These are phyloP conservation scores for Salicornia ramosissima DNA, from an alignment of 148 eudicot genomes.

Conservation along the genomic window DNA sequence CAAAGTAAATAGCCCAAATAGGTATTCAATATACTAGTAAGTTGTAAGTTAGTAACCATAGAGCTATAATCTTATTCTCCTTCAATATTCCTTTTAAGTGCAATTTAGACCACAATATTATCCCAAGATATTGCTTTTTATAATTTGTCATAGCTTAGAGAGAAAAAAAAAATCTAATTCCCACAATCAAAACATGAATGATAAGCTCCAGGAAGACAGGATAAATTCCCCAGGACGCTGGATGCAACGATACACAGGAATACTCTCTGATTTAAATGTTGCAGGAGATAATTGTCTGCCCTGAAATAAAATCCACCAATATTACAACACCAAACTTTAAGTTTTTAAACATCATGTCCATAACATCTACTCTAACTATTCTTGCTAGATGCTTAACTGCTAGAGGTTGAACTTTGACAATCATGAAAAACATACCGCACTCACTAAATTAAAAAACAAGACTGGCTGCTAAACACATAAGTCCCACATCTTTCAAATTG, in stretches of 20 bases:
- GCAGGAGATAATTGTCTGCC: slow-evolving; percentile 57
- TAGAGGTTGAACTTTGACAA: neutral
- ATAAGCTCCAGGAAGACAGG: slow-evolving; percentile 61
- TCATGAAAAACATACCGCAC: neutral
- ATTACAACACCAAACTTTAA: too few relatives aligned
- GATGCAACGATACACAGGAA: slow-evolving; percentile 70
- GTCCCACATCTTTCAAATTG: too few relatives aligned
- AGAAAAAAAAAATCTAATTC: neutral
- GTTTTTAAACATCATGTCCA: too few relatives aligned
- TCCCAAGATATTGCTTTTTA: too few relatives aligned
- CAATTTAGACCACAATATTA: too few relatives aligned
- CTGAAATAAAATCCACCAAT: slow-evolving; percentile 30
- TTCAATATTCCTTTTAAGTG: neutral
- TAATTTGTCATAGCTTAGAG: too few relatives aligned
- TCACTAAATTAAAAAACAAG: neutral
- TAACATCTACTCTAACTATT: neutral
- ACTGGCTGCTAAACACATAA: too few relatives aligned
- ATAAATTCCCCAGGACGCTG: slow-evolving; percentile 63
- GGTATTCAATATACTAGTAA: too few relatives aligned
- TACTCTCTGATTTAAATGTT: slow-evolving; percentile 45
- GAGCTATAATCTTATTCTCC: neutral
- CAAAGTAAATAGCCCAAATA: too few relatives aligned
- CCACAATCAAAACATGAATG: slow-evolving; percentile 69
- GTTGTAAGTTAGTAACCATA: neutral
- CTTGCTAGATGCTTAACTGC: too few relatives aligned